Percentiles rank a stretch among this genome's conserved stretches.
Evolutionary conservation across 176 grass and related monocot species (phyloP).

Genomic region (Carex cristatella): DNA sequence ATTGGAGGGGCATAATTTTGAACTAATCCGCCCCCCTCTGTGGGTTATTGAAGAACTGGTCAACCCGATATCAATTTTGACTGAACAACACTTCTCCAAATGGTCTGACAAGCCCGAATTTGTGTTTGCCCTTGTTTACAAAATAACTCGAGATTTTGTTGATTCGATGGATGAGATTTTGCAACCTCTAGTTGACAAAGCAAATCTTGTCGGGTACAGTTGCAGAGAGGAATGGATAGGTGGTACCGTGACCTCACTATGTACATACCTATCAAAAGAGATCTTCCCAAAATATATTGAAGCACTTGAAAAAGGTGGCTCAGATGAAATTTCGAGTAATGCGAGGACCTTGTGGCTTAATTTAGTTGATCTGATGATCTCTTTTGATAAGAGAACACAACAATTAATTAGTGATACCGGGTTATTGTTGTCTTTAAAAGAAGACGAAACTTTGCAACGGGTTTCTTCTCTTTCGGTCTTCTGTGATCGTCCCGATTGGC

Average conservation of each 20-base stretch:
- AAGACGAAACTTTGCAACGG: conserved; percentile 73
- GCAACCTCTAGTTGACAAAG: conserved; percentile 89
- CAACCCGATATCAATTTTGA: conserved; percentile 62
- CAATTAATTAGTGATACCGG: conserved; percentile 53
- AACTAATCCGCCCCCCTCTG: conserved; percentile 56
- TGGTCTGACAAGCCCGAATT: conserved; percentile 84
- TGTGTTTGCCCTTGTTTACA: conserved; percentile 90
- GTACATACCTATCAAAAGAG: conserved; percentile 76
- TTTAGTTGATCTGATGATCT: conserved; percentile 87
- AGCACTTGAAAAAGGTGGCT: conserved; percentile 54
- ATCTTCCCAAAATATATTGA: conserved; percentile 72
- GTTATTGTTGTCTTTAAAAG: conserved; percentile 54
- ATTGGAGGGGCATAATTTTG: conserved; percentile 53
- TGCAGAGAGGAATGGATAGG: conserved; percentile 96
- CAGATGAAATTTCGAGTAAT: conserved; percentile 18
- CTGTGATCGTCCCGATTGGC: conserved; percentile 81
- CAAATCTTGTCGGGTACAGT: conserved; percentile 84
- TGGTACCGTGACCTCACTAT: conserved; percentile 60
- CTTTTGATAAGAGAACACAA: conserved; percentile 86
- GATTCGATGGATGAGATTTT: conserved; percentile 90
- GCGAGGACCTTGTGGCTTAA: conserved; percentile 71
- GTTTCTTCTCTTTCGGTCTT: conserved; percentile 69
- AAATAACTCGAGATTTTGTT: conserved; percentile 75
- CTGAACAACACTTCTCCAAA: conserved; percentile 75
- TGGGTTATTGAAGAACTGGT: conserved; percentile 94